phyloP scores from a whole-genome alignment of 2,329 filamentous ascomycete genomes.

The Lecanicillium sp. region DNA sequence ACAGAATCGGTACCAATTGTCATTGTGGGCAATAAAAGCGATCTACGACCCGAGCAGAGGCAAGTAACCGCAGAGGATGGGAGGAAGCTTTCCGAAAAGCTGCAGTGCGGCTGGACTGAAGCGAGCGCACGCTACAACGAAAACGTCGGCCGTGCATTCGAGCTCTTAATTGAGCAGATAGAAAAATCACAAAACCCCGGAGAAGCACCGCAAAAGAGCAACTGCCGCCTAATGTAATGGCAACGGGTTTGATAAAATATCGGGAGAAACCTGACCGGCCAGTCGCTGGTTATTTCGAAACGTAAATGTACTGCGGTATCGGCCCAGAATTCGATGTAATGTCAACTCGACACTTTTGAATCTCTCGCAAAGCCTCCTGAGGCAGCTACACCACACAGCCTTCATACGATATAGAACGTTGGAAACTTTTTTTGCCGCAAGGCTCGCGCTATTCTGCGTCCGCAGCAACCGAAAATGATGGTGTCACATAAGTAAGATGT shows the following conservation, averaged over 20 bases:
- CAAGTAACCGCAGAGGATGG: constrained; percentile 85
- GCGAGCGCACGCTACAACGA: constrained; percentile 90
- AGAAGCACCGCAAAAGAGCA: constrained; percentile 71
- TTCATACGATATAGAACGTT: too few relatives aligned
- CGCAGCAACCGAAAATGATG: too few relatives aligned
- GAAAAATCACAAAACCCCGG: constrained; percentile 89
- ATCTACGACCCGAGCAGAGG: constrained; percentile 84
- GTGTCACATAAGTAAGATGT: too few relatives aligned
- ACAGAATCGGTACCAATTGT: constrained; percentile 88
- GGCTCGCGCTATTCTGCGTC: too few relatives aligned
- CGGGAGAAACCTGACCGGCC: too few relatives aligned
- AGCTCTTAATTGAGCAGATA: constrained; percentile 88
- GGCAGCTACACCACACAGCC: too few relatives aligned
- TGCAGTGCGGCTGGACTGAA: constrained; percentile 91
- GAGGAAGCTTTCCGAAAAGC: constrained; percentile 74
- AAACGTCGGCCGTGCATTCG: constrained; percentile 88
- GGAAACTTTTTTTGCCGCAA: too few relatives aligned
- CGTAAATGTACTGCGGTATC: too few relatives aligned
- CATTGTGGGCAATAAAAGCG: constrained; percentile 95
- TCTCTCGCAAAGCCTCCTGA: too few relatives aligned
- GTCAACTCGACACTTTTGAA: too few relatives aligned
- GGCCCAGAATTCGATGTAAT: too few relatives aligned
- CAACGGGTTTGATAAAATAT: neutral
- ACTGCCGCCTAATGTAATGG: constrained; percentile 75
- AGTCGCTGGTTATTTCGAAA: too few relatives aligned